These are phyloP conservation scores for Arachis hypogaea DNA, from an alignment of 306 rosid genomes.

Conservation along the genomic window DNA sequence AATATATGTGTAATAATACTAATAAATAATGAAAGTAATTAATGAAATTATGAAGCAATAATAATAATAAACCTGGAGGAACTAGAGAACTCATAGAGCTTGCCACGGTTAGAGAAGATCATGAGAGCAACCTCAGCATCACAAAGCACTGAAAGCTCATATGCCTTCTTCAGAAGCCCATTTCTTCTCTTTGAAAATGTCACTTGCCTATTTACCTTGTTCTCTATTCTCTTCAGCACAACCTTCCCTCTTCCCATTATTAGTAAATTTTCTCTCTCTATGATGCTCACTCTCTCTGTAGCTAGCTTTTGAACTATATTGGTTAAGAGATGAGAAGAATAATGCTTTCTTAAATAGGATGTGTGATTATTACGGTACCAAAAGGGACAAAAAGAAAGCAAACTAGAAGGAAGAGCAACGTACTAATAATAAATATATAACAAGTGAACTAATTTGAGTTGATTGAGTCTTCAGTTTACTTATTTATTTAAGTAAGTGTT, in stretches of 20 bases:
- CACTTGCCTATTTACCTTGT: not conserved
- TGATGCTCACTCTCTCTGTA: constrained; percentile 19
- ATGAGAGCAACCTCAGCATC: not conserved
- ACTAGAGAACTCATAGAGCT: not conserved
- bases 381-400: constrained; percentile 41
- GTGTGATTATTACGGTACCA: constrained; percentile 45
- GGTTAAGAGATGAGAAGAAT: constrained; percentile 45
- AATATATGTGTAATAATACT: no score
- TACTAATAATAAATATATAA: no score
- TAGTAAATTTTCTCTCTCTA: not conserved
- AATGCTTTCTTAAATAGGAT: constrained; percentile 37
- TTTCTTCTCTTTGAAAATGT: not conserved
- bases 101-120: not conserved
- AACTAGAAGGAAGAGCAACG: not conserved
- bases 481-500: no score
- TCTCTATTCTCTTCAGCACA: constrained; percentile 15
- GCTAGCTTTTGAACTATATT: constrained; percentile 38
- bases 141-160: not conserved
- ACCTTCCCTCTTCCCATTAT: constrained; percentile 75
- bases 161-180: not conserved
- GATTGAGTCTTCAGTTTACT: no score
- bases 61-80: no score
- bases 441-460: no score
- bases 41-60: no score
- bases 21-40: no score